These are phyloP conservation scores for Suhomyces sp. DNA, from an alignment of 805 yeast genomes.

Conservation along the genomic window DNA sequence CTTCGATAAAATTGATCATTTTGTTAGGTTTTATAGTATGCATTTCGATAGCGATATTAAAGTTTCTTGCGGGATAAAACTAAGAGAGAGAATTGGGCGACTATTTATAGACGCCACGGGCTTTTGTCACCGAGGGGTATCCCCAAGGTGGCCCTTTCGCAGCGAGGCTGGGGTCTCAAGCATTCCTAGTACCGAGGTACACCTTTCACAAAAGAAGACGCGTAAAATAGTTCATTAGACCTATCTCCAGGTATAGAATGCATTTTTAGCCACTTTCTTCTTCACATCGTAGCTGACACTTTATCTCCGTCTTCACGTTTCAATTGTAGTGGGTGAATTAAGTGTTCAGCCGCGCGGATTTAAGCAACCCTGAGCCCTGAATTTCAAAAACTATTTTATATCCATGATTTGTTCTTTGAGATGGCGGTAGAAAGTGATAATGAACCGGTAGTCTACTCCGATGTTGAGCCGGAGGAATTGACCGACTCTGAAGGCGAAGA, in stretches of 20 bases:
- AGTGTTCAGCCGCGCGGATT: not conserved
- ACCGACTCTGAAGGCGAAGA: slow-evolving; percentile 35
- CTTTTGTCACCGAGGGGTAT: too few species aligned
- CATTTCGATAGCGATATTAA: too few species aligned
- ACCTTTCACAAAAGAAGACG: too few species aligned
- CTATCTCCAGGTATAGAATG: too few species aligned
- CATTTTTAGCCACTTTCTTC: not conserved
- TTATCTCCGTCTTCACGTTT: not conserved
- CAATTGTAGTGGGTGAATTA: not conserved
- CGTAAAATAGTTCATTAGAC: too few species aligned
- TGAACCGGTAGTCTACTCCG: not conserved
- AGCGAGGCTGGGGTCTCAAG: too few species aligned
- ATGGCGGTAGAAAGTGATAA: not conserved
- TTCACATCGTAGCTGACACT: not conserved
- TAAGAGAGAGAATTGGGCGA: too few species aligned
- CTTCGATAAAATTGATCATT: not conserved
- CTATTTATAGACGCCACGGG: too few species aligned
- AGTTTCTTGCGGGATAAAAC: too few species aligned
- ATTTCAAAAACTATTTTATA: not conserved
- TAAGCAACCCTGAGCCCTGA: not conserved
- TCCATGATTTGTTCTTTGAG: not conserved
- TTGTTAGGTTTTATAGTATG: not conserved
- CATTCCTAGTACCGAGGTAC: too few species aligned
- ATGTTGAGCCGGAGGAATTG: slow-evolving; percentile 3
- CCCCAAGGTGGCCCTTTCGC: too few species aligned